Percentiles rank a stretch among this genome's conserved stretches.
phyloP scores from a whole-genome alignment of 768 basidiomycete genomes.

The Tulasnella sp. region DNA sequence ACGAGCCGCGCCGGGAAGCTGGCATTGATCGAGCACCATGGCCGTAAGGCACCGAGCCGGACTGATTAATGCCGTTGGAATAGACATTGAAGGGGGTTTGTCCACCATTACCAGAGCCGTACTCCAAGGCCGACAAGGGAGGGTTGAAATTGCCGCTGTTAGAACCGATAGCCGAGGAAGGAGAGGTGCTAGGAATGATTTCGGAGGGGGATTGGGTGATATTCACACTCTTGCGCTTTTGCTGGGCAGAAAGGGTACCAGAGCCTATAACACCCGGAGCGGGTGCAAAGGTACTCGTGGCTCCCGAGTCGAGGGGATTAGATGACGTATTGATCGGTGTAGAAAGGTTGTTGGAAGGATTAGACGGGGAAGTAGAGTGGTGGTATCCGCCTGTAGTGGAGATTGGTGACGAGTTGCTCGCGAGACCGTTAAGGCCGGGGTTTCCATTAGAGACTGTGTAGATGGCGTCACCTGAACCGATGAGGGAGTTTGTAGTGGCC shows the following conservation, averaged over 20 bases:
- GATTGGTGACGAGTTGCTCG: too few species aligned
- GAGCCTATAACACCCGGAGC: constrained; percentile 1
- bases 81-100: not conserved
- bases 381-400: too few species aligned
- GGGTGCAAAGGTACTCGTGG: constrained; percentile 2
- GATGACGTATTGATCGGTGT: too few species aligned
- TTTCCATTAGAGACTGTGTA: too few species aligned
- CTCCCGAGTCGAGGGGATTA: too few species aligned
- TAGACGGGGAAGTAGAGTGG: too few species aligned
- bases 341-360: too few species aligned
- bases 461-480: too few species aligned
- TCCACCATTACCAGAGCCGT: not conserved
- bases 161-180: too few species aligned
- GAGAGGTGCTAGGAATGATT: too few species aligned
- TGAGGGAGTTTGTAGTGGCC: constrained; percentile 32
- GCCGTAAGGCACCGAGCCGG: not conserved
- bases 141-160: constrained; percentile 37
- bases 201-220: constrained; percentile 1
- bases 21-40: constrained; percentile 83
- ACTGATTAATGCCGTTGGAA: not conserved
- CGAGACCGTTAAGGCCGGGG: too few species aligned
- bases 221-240: constrained; percentile 11
- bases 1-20: constrained; percentile 77
- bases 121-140: constrained; percentile 5
- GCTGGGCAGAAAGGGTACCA: not conserved